Conservation (phyloP, 1,139 yeast species). For the Sugiyamaella castrensis region DNA sequence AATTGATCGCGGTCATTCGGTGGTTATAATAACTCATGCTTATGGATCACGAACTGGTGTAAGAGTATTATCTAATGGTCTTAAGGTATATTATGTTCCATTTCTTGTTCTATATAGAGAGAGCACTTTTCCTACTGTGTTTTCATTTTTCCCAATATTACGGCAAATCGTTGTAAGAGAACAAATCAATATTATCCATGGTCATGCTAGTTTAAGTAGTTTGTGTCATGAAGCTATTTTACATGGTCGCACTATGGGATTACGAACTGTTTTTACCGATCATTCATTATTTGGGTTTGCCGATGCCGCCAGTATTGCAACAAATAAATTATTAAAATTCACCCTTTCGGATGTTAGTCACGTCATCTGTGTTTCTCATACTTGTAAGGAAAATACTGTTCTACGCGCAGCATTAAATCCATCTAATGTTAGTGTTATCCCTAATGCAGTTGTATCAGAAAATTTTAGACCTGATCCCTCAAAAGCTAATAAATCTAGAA, state of each 20-base stretch:
- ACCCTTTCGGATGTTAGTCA: constrained; percentile 85
- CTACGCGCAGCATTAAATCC: constrained; percentile 84
- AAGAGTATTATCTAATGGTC: constrained; percentile 78
- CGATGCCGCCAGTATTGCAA: constrained; percentile 76
- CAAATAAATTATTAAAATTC: constrained; percentile 82
- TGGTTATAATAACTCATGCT: constrained; percentile 85
- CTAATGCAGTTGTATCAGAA: constrained; percentile 86
- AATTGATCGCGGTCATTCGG: constrained; percentile 83
- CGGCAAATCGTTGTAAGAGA: constrained; percentile 86
- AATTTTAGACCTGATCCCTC: constrained; percentile 66
- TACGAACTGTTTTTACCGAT: constrained; percentile 88
- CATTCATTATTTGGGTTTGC: constrained; percentile 96
- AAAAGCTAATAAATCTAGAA: constrained; percentile 35
- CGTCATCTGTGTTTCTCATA: constrained; percentile 92
- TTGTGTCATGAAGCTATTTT: constrained; percentile 86
- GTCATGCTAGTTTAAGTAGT: constrained; percentile 87
- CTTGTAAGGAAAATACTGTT: constrained; percentile 95
- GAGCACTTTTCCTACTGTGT: constrained; percentile 84
- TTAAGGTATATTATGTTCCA: constrained; percentile 91
- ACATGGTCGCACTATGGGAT: constrained; percentile 91
- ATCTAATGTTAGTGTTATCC: constrained; percentile 77
- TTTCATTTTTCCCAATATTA: constrained; percentile 79
- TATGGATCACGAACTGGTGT: constrained; percentile 82
- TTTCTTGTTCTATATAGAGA: constrained; percentile 74
- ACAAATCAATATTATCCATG: constrained; percentile 83